Evolutionary conservation across 257 asterid genomes (phyloP), one percentile per base, ranked within the genome.

Genomic region (Orobanche coerulescens): DNA sequence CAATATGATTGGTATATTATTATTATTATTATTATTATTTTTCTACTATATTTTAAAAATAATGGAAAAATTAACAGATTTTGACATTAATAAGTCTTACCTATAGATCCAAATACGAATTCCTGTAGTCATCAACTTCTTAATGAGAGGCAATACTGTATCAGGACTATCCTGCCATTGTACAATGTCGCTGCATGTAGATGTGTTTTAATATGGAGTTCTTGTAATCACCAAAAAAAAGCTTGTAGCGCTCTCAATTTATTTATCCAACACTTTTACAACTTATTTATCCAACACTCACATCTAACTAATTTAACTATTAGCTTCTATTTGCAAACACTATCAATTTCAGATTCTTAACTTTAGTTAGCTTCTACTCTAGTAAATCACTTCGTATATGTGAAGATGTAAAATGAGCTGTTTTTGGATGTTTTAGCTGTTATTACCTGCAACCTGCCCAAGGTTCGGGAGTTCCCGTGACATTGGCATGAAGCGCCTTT

Each of bases 81-180:
- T 10, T 49, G 30, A 22, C 16, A 10, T 20, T 14, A 49, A 9
- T 2, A 46, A 2, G 9, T 49, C 30, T 64, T 26, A 72, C 81
- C 81, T 78, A 39, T 72, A 78, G 43, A 78, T 65, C 81, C 81
- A 74, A 26, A 80, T 75, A 4, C 75, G 66, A 15, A 80, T 69
- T 46, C 74, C 75, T 55, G 55, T 80, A 34, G 70, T 58, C 78
- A 65, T 74, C 47, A 80, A 55, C 30, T 77, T 67, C 74, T 70
- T 73, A n/a, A 77, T 74, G 50, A 43, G 20, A 24, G 82, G 75
- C 46, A 80, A 50, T 12, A 77, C 75, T 0, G 86, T 62, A n/a
- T 4, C 2, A 4, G 59, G 59, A 25, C 19, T 0, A 37, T 74
- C 77, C 40, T 71, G 66, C 83, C 81, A 80, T 4, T 64, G 0